These are phyloP conservation scores for Arthrocladium fulminans DNA, from an alignment of 2,329 filamentous ascomycete genomes.

Conservation along the genomic window DNA sequence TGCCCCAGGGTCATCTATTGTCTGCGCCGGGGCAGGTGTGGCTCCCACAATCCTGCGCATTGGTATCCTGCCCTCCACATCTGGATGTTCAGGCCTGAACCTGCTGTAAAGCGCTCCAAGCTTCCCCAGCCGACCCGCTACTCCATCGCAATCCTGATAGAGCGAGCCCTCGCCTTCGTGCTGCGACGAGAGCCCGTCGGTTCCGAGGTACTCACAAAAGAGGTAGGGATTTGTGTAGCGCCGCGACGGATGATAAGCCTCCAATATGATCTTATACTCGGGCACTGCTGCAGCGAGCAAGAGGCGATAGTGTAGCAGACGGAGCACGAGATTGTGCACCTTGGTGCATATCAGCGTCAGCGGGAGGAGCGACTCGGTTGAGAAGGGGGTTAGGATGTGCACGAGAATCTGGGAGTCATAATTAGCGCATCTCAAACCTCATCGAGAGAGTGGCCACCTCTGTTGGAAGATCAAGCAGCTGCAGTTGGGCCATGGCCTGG, in stretches of 20 bases:
- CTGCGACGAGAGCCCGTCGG: conserved; percentile 47
- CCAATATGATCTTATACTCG: conserved; percentile 61
- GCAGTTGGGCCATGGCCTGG: conserved; percentile 16
- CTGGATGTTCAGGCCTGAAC: conserved; percentile 56
- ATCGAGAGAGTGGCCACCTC: conserved; percentile 23
- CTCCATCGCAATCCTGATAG: conserved; percentile 27
- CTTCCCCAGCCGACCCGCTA: conserved; percentile 34
- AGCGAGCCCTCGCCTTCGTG: conserved; percentile 32
- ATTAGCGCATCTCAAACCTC: background rate
- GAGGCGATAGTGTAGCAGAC: conserved; percentile 57
- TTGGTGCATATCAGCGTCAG: conserved; percentile 53
- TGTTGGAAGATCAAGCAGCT: conserved; percentile 26
- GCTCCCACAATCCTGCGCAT: conserved; percentile 25
- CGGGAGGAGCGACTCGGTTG: conserved; percentile 46
- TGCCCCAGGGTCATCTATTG: conserved; percentile 38
- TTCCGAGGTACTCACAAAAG: conserved; percentile 59
- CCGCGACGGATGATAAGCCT: conserved; percentile 66
- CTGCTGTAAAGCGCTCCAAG: conserved; percentile 57
- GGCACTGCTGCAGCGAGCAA: conserved; percentile 49
- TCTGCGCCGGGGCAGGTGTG: conserved; percentile 29
- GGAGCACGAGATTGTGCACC: conserved; percentile 54
- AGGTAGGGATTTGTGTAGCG: conserved; percentile 61
- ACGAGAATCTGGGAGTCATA: conserved; percentile 39
- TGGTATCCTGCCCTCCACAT: conserved; percentile 29
- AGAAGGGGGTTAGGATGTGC: conserved; percentile 41